Evolutionary conservation across 768 basidiomycete genomes (phyloP), one percentile per base, ranked within the genome.

Genomic region (Hygrocybe punicea): DNA sequence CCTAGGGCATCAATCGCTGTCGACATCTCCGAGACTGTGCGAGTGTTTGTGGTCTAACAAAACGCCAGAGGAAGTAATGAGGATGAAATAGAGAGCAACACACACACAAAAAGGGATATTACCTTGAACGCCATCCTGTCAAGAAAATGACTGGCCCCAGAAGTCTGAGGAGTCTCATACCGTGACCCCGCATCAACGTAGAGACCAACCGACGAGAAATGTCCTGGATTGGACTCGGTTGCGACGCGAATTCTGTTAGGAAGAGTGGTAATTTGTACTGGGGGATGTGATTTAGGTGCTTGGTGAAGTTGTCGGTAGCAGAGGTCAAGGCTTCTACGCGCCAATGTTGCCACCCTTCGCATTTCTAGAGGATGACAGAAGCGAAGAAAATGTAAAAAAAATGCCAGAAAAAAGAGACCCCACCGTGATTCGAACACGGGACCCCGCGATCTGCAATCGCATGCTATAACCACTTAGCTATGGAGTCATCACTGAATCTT

Each of bases 91-190:
- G n/a, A n/a, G n/a, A n/a, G n/a, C n/a, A n/a, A n/a, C n/a, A n/a
- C n/a, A n/a, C n/a, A n/a, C n/a, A n/a, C n/a, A 16, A 23, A 9
- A 37, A 37, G 13, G 39, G 21, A 17, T 40, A 4, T 67, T 71
- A 95, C 95, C 83, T 98, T 98, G 80, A 96, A 98, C 1, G 96
- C 96, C 84, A 98, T 85, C 65, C 94, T 81, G 65, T 98, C 95
- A 34, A 98, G 69, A 67, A 98, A 89, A 81, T 98, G 93, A 59
- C 90, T 91, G 6, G 86, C 88, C 0, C 97, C 97, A 7, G 82
- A 83, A 0, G 80, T 87, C 16, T 80, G 71, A 17, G 80, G 72
- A 10, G 80, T 84, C 69, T 98, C 97, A 78, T 91, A 95, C 13
- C 97, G 81, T 25, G 91, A 85, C 23, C 97, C 97, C 2, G 92